Percentiles rank a stretch among this genome's conserved stretches.
Conservation (phyloP, 164 flowering plant species). For the Cinnamomum chago region DNA sequence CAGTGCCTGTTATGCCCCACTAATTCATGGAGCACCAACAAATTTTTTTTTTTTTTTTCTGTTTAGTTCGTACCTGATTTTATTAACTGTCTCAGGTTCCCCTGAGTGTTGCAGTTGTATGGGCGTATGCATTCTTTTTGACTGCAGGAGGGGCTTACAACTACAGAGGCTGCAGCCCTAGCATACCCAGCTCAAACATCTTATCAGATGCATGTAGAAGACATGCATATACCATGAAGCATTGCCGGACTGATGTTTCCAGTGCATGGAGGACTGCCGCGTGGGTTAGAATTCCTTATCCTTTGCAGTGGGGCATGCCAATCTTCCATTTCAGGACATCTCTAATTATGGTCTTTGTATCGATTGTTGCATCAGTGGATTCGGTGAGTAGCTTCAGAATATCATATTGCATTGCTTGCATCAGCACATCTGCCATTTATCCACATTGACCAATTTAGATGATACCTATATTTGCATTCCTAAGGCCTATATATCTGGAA, state of each 20-base stretch:
- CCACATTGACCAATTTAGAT: background rate
- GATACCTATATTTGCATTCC: background rate
- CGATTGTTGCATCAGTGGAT: conserved; percentile 72
- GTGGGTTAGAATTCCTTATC: conserved; percentile 88
- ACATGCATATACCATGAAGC: conserved; percentile 85
- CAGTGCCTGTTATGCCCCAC: too few relatives aligned
- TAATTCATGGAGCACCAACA: background rate
- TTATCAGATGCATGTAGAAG: conserved; percentile 59
- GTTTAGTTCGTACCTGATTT: background rate
- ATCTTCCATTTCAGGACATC: conserved; percentile 70
- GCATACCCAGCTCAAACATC: conserved; percentile 77
- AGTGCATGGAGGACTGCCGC: conserved; percentile 73
- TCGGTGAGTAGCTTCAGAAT: conserved; percentile 53
- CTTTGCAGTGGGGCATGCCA: conserved; percentile 95
- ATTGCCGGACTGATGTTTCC: conserved; percentile 89
- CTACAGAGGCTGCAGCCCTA: conserved; percentile 72
- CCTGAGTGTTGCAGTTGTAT: conserved; percentile 59
- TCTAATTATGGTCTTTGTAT: conserved; percentile 68
- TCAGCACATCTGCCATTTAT: background rate
- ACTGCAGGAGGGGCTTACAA: conserved; percentile 88
- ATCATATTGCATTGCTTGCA: background rate
- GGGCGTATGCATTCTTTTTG: conserved; percentile 85
- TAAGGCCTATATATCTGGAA: background rate
- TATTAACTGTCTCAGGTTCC: conserved; percentile 63
- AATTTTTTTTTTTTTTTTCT: background rate